Evolutionary conservation across 2,329 filamentous ascomycete genomes (phyloP).

Genomic region (Trichoderma semiorbis): DNA sequence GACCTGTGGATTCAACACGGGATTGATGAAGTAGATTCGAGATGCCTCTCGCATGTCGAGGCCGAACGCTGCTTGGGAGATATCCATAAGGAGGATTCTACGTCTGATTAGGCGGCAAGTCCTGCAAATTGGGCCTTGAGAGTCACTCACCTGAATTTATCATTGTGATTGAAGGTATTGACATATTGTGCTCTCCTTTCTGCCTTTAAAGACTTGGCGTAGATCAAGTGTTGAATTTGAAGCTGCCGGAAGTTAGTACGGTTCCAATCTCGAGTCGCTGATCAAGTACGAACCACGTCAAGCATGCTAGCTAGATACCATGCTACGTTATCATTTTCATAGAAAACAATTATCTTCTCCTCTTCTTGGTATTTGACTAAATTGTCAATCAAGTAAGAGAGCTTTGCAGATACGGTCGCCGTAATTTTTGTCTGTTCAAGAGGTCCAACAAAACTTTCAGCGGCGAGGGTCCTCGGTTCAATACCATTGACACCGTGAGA

Average conservation of each 20-base stretch:
- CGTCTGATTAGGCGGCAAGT: not conserved
- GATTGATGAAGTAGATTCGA: constrained; percentile 83
- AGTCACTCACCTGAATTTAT: constrained; percentile 51
- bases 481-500: constrained; percentile 28
- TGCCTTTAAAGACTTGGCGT: constrained; percentile 60
- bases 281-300: constrained; percentile 55
- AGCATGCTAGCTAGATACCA: constrained; percentile 82
- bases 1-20: constrained; percentile 78
- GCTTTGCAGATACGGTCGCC: constrained; percentile 82
- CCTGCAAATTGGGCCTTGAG: not conserved
- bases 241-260: constrained; percentile 36
- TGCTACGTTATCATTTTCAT: constrained; percentile 81
- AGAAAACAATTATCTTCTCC: constrained; percentile 91
- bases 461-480: constrained; percentile 24
- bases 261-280: not conserved
- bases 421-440: constrained; percentile 60
- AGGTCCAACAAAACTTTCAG: constrained; percentile 36
- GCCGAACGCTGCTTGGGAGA: constrained; percentile 84
- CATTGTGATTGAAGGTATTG: constrained; percentile 68
- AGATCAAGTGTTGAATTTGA: constrained; percentile 61
- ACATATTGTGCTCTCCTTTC: constrained; percentile 71
- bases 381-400: constrained; percentile 77
- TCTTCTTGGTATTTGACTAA: constrained; percentile 63
- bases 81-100: constrained; percentile 81
- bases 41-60: constrained; percentile 81